Percentiles rank a stretch among this genome's conserved stretches.
Evolutionary conservation across 202 grass and related monocot genomes (phyloP).

Genomic region (Thinopyrum obtusiflorum): DNA sequence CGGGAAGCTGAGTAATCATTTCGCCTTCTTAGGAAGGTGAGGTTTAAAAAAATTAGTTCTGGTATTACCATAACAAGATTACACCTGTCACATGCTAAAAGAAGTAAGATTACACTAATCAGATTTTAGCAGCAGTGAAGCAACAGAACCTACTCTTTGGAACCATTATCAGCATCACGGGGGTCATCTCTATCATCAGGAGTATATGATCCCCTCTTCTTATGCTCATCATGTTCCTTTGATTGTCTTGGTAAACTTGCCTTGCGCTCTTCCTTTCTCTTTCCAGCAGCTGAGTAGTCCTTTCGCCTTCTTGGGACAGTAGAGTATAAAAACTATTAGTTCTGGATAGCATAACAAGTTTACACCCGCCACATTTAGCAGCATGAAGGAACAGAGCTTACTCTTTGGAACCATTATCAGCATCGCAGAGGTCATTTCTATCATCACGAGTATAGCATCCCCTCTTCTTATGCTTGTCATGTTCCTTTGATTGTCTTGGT

Average conservation of each 20-base stretch:
- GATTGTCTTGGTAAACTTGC: too few species aligned
- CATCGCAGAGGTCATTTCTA: slow-evolving; percentile 19
- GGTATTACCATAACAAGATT: not conserved
- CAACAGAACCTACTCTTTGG: not conserved
- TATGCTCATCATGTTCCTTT: too few species aligned
- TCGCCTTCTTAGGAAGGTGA: not conserved
- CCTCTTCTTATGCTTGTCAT: slow-evolving; percentile 3
- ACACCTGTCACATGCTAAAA: not conserved
- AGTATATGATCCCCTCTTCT: too few species aligned
- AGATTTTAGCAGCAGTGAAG: not conserved
- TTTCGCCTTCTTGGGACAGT: too few species aligned
- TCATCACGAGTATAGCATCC: slow-evolving; percentile 14
- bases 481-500: not conserved
- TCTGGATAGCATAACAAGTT: not conserved
- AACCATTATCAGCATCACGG: too few species aligned
- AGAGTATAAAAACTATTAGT: not conserved
- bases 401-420: slow-evolving; percentile 31
- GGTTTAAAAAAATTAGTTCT: slow-evolving; percentile 8
- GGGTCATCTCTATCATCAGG: too few species aligned
- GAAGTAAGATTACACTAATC: too few species aligned
- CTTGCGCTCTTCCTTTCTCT: not conserved
- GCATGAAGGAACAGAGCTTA: slow-evolving; percentile 21
- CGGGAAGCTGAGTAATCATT: slow-evolving; percentile 20
- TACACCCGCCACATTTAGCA: not conserved
- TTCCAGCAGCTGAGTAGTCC: too few species aligned